Evolutionary conservation across 306 rosid species (phyloP).

Genomic region (Inga laurina): DNA sequence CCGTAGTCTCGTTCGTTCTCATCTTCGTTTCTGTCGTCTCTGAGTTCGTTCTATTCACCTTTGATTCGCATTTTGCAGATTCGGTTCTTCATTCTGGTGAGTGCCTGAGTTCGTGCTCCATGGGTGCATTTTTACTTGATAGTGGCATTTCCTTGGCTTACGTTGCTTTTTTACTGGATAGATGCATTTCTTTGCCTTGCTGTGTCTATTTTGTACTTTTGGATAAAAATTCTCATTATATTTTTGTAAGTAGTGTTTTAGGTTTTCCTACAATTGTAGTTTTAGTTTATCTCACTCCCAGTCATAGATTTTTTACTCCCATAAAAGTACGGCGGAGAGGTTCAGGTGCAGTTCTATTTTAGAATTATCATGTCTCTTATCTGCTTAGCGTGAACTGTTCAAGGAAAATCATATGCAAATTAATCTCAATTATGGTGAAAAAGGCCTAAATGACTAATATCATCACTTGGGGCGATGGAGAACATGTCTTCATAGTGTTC

Average conservation of each 20-base stretch:
- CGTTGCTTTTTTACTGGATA: not conserved
- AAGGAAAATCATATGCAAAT: not conserved
- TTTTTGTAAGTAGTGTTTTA: too few species aligned
- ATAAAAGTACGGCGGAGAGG: not conserved
- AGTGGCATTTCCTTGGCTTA: not conserved
- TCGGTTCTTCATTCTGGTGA: too few species aligned
- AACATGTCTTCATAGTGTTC: not conserved
- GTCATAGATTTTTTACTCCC: not conserved
- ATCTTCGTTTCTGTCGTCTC: too few species aligned
- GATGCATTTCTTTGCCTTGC: not conserved
- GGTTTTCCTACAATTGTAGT: not conserved
- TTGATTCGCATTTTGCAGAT: too few species aligned
- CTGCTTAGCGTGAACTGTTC: not conserved
- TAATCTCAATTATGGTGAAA: too few species aligned
- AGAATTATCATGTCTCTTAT: not conserved
- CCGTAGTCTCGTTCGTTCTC: too few species aligned
- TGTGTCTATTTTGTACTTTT: not conserved
- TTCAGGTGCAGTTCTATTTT: too few species aligned
- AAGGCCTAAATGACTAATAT: too few species aligned
- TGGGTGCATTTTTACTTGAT: not conserved
- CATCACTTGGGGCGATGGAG: not conserved
- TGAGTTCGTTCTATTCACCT: too few species aligned
- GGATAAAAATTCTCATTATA: not conserved
- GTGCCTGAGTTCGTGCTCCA: too few species aligned
- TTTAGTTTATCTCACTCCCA: not conserved